phyloP scores from a whole-genome alignment of 2,329 filamentous ascomycete genomes.

The Verticillium zaregamsianum region DNA sequence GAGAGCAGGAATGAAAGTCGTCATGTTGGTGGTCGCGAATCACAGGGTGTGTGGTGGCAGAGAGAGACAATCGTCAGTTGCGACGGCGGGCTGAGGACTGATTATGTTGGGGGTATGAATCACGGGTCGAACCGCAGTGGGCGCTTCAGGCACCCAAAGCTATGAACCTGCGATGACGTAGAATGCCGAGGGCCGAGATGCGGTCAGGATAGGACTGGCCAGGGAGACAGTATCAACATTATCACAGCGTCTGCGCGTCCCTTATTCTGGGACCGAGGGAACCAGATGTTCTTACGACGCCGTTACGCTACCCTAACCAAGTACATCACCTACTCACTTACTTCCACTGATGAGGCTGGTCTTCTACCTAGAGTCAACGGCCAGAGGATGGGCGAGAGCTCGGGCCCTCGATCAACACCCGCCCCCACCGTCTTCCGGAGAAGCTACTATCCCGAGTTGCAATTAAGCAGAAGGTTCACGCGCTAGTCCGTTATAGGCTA shows the following conservation, averaged over 20 bases:
- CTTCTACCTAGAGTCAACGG: too few species aligned
- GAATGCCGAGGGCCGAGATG: neutral
- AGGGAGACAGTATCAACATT: neutral
- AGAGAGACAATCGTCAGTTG: neutral
- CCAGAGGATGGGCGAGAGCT: too few species aligned
- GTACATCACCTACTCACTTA: too few species aligned
- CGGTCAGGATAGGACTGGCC: neutral
- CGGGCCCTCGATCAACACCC: too few species aligned
- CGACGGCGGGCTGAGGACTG: neutral
- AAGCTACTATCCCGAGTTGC: neutral
- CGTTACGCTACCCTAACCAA: too few species aligned
- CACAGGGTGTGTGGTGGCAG: neutral
- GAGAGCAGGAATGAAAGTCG: constrained; percentile 71
- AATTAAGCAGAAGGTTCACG: neutral
- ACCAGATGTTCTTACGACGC: too few species aligned
- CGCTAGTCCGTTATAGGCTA: neutral
- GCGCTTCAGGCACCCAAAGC: neutral
- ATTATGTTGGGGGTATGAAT: neutral
- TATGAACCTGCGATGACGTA: neutral
- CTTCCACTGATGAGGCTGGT: too few species aligned
- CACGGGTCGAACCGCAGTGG: neutral
- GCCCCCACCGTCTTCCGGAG: too few species aligned
- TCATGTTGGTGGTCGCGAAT: constrained; percentile 51
- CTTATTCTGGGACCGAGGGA: too few species aligned
- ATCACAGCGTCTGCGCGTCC: too few species aligned